Percentiles rank a stretch among this genome's conserved stretches.
Evolutionary conservation across 2,329 filamentous ascomycete species (phyloP).

Genomic region (Aspergillus ibericus): DNA sequence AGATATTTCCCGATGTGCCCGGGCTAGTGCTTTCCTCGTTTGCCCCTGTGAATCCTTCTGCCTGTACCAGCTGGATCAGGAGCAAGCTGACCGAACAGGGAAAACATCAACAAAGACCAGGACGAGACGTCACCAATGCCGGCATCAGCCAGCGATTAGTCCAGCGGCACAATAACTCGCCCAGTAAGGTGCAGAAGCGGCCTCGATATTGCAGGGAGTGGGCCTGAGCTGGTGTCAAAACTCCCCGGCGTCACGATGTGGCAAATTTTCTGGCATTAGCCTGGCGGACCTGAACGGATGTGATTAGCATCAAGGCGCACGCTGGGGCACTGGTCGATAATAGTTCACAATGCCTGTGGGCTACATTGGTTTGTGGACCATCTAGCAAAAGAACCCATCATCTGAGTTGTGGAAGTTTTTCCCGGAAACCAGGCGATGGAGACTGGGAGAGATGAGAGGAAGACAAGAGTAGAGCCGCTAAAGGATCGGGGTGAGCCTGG

Average conservation of each 20-base stretch:
- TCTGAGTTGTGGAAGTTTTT: too few relatives aligned
- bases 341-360: too few relatives aligned
- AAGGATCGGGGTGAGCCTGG: background rate
- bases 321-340: background rate
- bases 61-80: background rate
- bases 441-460: too few relatives aligned
- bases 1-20: background rate
- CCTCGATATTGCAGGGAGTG: slow-evolving; percentile 14
- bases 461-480: background rate
- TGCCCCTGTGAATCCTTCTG: background rate
- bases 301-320: background rate
- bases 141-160: background rate
- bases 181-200: background rate
- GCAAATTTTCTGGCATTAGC: slow-evolving; percentile 4
- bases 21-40: background rate
- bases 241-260: slow-evolving; percentile 8
- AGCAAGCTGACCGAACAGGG: background rate
- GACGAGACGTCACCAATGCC: background rate
- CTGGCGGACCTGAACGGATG: background rate
- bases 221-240: slow-evolving; percentile 11
- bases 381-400: too few relatives aligned
- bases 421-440: too few relatives aligned
- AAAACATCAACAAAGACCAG: background rate
- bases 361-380: too few relatives aligned
- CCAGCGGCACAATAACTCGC: background rate